Evolutionary conservation across 106 monocot genomes (phyloP), one percentile per base, ranked within the genome.

Genomic region (Iris macrosiphon): DNA sequence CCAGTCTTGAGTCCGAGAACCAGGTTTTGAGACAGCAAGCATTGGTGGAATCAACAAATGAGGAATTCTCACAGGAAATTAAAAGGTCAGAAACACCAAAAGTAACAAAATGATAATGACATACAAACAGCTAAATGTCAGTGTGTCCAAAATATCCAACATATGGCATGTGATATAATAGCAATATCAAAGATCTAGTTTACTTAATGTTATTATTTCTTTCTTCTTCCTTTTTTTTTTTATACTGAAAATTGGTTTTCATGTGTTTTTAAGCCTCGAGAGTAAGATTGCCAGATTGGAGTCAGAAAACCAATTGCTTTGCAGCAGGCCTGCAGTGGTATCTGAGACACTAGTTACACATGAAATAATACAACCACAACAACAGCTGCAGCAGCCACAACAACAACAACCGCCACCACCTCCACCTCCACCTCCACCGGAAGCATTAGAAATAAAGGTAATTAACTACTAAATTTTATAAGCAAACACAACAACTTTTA

Each of bases 11-110:
- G 68, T 89, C 77, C 46, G 96, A 96, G 65, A 89, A 96, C 46
- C 76, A 89, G 49, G 82, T 96, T 35, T 65, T 96, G 49, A 64
- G 96, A 25, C 89, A 96, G 55, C 75, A 96, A 55, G 74, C 96
- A 14, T 69, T 96, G 49, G 82, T 59, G 38, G 67, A 71, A 43
- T 77, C 85, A 72, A 49, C 58, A 70, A 85, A 83, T 60, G 79
- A 79, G 10, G 77, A 90, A 45, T 64, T 82, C n/a, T 66, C 79
- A 60, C 69, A 85, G 55, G 85, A 80, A 72, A 69, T 90, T 35
- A 81, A 80, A 74, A 79, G 73, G 95, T 96, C 25, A 62, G 45
- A 23, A 27, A n/a, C n/a, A n/a, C n/a, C n/a, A n/a, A n/a, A n/a
- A n/a, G n/a, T n/a, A n/a, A 58, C 45, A 23, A 25, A n/a, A n/a